Evolutionary conservation across 2,329 filamentous ascomycete species (phyloP).

Genomic region (Colletotrichum melonis): DNA sequence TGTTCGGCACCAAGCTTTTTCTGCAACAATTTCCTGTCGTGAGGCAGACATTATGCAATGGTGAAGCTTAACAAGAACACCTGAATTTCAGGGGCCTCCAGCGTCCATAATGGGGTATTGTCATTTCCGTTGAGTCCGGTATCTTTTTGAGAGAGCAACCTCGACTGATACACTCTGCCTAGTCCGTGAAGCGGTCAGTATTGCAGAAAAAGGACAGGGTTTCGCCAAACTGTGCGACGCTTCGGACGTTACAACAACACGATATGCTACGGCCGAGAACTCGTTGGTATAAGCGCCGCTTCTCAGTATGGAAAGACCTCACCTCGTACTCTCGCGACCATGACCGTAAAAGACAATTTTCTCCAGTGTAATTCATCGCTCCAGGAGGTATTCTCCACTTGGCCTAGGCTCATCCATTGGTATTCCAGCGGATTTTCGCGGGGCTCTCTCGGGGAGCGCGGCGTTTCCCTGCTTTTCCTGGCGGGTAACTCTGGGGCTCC

Average conservation of each 20-base stretch:
- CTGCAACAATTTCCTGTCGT: background rate
- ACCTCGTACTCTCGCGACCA: conserved; percentile 32
- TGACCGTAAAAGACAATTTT: conserved; percentile 9
- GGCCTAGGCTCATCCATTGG: conserved; percentile 10
- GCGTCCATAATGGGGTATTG: background rate
- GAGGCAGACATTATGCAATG: background rate
- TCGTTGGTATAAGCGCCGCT: background rate
- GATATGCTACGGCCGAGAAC: conserved; percentile 13
- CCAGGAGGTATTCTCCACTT: background rate
- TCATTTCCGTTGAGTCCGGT: background rate
- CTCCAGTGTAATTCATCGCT: conserved; percentile 9
- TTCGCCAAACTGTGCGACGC: background rate
- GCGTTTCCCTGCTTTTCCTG: conserved; percentile 8
- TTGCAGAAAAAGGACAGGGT: background rate
- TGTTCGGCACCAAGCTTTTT: background rate
- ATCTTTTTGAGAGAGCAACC: background rate
- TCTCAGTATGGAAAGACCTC: background rate
- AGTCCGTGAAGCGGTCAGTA: background rate
- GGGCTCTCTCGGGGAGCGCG: conserved; percentile 15
- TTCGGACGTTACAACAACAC: background rate
- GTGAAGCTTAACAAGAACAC: background rate
- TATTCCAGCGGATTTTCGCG: background rate
- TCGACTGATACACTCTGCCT: background rate
- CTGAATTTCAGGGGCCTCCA: background rate
- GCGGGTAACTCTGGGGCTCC: conserved; percentile 22